Conservation (phyloP, 768 basidiomycete genomes). For the Rhizopogon salebrosus region DNA sequence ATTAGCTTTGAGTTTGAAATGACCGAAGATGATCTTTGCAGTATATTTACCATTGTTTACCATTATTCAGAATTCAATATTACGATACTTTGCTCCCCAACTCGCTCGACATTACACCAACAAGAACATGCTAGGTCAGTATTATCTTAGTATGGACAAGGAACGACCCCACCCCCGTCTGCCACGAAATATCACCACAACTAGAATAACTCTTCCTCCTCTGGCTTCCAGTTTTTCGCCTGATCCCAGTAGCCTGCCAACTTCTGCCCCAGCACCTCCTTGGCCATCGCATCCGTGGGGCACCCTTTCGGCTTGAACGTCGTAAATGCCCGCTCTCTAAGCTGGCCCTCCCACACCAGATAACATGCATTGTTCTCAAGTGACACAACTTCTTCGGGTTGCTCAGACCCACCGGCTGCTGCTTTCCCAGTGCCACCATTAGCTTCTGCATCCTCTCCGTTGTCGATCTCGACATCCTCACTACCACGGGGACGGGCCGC, state of each 20-base stretch:
- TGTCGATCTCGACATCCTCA: constrained; percentile 66
- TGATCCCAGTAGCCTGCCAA: constrained; percentile 92
- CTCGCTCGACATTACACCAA: too few relatives aligned
- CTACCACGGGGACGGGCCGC: constrained; percentile 72
- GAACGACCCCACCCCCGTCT: too few relatives aligned
- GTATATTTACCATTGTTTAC: neutral
- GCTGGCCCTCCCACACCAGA: constrained; percentile 88
- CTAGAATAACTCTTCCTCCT: constrained; percentile 72
- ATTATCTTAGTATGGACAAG: too few relatives aligned
- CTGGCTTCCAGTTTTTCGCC: constrained; percentile 84
- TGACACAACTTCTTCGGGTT: constrained; percentile 31
- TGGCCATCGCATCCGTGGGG: constrained; percentile 80
- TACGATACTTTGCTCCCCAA: too few relatives aligned
- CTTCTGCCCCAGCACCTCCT: constrained; percentile 81
- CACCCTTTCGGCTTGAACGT: constrained; percentile 78
- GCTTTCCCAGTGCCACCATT: constrained; percentile 24
- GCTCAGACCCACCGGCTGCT: constrained; percentile 13
- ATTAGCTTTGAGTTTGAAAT: too few relatives aligned
- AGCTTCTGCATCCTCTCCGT: constrained; percentile 33
- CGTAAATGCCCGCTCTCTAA: constrained; percentile 78
- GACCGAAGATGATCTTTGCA: too few relatives aligned
- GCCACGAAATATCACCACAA: neutral
- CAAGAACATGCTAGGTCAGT: too few relatives aligned
- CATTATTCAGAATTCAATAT: neutral
- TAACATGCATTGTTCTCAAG: constrained; percentile 86